Evolutionary conservation across 2,329 filamentous ascomycete genomes (phyloP).

Genomic region (Fusarium verrucosum): DNA sequence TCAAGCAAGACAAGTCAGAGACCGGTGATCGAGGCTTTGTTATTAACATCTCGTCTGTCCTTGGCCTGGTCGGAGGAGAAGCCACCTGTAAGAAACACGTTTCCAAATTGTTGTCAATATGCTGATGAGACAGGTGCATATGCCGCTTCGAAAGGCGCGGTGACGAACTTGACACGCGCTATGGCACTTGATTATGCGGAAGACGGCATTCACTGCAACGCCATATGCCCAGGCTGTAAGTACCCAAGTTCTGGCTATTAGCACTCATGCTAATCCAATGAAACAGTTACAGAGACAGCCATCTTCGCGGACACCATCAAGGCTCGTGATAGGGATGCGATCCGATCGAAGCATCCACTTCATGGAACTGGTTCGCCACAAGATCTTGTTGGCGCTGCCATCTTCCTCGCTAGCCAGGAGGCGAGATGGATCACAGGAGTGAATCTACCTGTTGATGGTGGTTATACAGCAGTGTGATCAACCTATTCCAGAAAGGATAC

Average conservation of each 20-base stretch:
- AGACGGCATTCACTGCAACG: slow-evolving; percentile 61
- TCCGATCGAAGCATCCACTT: slow-evolving; percentile 39
- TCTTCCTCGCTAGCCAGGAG: slow-evolving; percentile 52
- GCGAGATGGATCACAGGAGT: slow-evolving; percentile 55
- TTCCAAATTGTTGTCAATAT: fast-evolving
- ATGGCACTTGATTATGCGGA: slow-evolving; percentile 60
- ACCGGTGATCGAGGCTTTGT: slow-evolving; percentile 59
- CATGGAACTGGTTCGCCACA: slow-evolving; percentile 43
- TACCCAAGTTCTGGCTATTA: fast-evolving
- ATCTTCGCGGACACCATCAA: slow-evolving; percentile 41
- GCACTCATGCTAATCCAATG: fast-evolving
- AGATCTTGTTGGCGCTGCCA: slow-evolving; percentile 47
- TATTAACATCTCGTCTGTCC: slow-evolving; percentile 58
- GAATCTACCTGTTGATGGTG: slow-evolving; percentile 53
- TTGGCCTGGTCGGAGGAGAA: slow-evolving; percentile 50
- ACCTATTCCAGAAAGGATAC: background rate
- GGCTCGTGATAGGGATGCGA: slow-evolving; percentile 19
- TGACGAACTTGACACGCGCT: slow-evolving; percentile 58
- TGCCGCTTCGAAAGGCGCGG: slow-evolving; percentile 59
- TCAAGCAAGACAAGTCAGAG: slow-evolving; percentile 54
- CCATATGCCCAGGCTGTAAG: slow-evolving; percentile 61
- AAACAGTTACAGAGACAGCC: slow-evolving; percentile 41
- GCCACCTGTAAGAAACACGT: slow-evolving; percentile 31
- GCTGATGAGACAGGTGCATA: slow-evolving; percentile 49
- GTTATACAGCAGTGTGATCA: slow-evolving; percentile 47